Evolutionary conservation across 768 basidiomycete species (phyloP), one percentile per base, ranked within the genome.

Genomic region (Tremella yokohamensis): DNA sequence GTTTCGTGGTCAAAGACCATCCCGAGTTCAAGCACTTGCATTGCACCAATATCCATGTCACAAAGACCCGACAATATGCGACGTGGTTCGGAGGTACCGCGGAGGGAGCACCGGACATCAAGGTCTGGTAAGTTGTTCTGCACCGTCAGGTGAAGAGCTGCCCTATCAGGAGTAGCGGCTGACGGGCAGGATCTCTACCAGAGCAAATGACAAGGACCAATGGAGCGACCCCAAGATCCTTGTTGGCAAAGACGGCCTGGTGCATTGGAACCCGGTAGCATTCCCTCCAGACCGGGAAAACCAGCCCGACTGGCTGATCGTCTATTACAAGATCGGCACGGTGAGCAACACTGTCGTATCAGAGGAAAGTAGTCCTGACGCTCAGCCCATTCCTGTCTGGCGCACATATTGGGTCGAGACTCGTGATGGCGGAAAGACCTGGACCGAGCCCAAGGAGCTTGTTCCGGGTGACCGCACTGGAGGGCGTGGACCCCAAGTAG

Each of bases 41-140:
- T 34, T 63, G 62, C 40, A 37, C 57, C 3, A 58, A 47, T 19
- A 25, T 63, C 24, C 53, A 54, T 13, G 57, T 40, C 1, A 53
- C 62, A 0, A 2, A 13, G 20, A 49, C 48, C 3, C 26, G 49
- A 13, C 20, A 38, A 16, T 59, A 58, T 38, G 20, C 19, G 9
- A 56, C 60, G 9, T 64, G 60, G 60, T 64, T 63, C 47, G 62
- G 62, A 2, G 63, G 60, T n/a, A 42, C 55, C n/a, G 51, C 54
- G 20, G 63, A 64, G 45, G 63, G 63, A 13, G 24, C 25, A 29
- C 25, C 42, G 16, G 63, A 64, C 48, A 42, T 57, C 16, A 57
- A 58, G 53, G 54, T 61, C 44, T 64, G 63, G 63, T 57, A 37
- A 39, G 58, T 58, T 3, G n/a, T 22, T 34, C 29, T 34, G 29